Conservation (phyloP, 2,329 filamentous ascomycete genomes). For the Colletotrichum agaves region DNA sequence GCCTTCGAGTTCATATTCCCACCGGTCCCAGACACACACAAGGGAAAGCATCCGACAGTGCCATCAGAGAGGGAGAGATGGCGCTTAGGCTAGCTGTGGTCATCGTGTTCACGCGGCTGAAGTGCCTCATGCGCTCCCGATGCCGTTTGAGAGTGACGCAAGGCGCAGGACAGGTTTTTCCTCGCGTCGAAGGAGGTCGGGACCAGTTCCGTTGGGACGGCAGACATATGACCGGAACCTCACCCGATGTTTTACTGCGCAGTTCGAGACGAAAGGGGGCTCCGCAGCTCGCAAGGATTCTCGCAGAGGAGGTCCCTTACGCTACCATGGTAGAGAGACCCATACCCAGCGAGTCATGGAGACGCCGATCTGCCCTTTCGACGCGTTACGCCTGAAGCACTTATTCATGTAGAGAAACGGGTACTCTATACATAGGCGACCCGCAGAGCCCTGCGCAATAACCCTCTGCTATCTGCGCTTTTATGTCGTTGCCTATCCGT, state of each 20-base stretch:
- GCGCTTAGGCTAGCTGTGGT: slow-evolving; percentile 8
- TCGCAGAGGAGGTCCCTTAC: neutral
- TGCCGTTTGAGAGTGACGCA: neutral
- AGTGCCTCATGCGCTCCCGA: neutral
- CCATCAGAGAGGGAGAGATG: neutral
- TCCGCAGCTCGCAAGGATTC: slow-evolving; percentile 16
- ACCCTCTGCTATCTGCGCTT: slow-evolving; percentile 11
- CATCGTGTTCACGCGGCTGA: slow-evolving; percentile 1
- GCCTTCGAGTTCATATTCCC: neutral
- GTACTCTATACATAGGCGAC: neutral
- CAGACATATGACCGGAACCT: neutral
- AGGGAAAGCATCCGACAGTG: slow-evolving; percentile 6
- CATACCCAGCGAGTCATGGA: slow-evolving; percentile 28
- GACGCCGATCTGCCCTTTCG: slow-evolving; percentile 19
- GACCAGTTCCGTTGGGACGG: neutral
- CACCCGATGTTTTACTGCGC: slow-evolving; percentile 22
- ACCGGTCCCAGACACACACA: neutral
- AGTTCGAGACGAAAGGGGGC: slow-evolving; percentile 19
- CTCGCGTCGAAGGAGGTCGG: slow-evolving; percentile 15
- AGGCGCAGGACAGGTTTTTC: neutral
- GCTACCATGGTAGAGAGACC: too few species aligned
- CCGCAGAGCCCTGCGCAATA: slow-evolving; percentile 6
- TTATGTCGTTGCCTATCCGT: slow-evolving; percentile 1
- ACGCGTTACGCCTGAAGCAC: neutral
- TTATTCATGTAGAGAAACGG: slow-evolving; percentile 4